Evolutionary conservation across 2,329 filamentous ascomycete species (phyloP).

Genomic region (Xylaria arbuscula): DNA sequence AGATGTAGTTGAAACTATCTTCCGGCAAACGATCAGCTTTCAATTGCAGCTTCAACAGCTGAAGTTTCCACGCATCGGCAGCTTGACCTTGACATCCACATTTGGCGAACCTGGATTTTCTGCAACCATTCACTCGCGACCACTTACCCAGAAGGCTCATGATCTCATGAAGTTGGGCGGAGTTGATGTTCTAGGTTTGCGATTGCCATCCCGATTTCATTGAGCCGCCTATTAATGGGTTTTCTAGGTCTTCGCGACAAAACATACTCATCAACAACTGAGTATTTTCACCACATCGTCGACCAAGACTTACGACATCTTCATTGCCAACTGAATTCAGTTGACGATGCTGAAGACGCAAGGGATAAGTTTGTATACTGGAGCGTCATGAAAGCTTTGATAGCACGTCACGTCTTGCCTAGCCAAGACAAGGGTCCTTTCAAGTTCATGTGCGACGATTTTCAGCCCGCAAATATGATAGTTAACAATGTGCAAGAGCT

Average conservation of each 20-base stretch:
- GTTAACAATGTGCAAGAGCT: slow-evolving; percentile 28
- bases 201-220: neutral
- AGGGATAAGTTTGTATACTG: slow-evolving; percentile 28
- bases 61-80: slow-evolving; percentile 24
- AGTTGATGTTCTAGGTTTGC: slow-evolving; percentile 22
- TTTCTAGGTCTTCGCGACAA: slow-evolving; percentile 16
- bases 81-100: slow-evolving; percentile 14
- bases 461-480: slow-evolving; percentile 26
- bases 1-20: slow-evolving; percentile 19
- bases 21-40: slow-evolving; percentile 25
- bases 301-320: slow-evolving; percentile 21
- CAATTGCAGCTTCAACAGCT: slow-evolving; percentile 28
- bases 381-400: slow-evolving; percentile 27
- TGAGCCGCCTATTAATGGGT: neutral
- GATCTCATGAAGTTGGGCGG: slow-evolving; percentile 12
- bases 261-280: slow-evolving; percentile 25
- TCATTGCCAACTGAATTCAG: slow-evolving; percentile 23
- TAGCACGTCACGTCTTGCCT: slow-evolving; percentile 25
- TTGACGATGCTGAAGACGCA: slow-evolving; percentile 28
- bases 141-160: slow-evolving; percentile 24
- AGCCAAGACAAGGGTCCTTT: slow-evolving; percentile 20
- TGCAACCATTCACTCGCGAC: slow-evolving; percentile 18
- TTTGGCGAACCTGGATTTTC: slow-evolving; percentile 6
- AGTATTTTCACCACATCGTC: slow-evolving; percentile 28
- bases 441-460: slow-evolving; percentile 28